Evolutionary conservation across 257 asterid genomes (phyloP), one percentile per base, ranked within the genome.

Genomic region (Haberlea rhodopensis): DNA sequence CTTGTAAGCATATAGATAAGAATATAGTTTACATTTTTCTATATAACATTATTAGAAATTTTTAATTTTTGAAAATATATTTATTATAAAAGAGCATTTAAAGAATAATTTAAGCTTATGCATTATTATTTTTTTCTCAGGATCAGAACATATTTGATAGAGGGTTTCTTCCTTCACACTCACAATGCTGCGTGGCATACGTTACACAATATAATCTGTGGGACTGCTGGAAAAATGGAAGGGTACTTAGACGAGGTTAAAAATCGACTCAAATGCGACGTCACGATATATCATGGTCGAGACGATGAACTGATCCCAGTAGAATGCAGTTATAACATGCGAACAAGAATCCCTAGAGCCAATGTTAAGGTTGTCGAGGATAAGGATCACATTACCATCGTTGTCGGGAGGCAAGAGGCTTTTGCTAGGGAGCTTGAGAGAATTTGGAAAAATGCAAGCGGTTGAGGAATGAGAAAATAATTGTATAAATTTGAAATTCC

Each of bases 101-200:
- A n/a, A n/a, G n/a, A n/a, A n/a, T n/a, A n/a, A n/a, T n/a, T n/a
- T n/a, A n/a, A n/a, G n/a, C n/a, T n/a, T n/a, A n/a, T n/a, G n/a
- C n/a, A n/a, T n/a, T n/a, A n/a, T n/a, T n/a, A n/a, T 8, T n/a
- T 53, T 37, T 16, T 64, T 57, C 57, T 5, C 84, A 92, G 99
- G 85, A 69, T 92, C 19, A 80, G 85, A 52, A 89, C 91, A n/a
- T 92, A 87, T 66, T 73, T 92, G 85, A 78, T 92, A 37, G 99
- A 92, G 56, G 92, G 96, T 18, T 92, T 92, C 68, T 89, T 86
- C 76, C 79, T 85, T 18, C 99, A 92, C 80, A 89, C 99, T 0
- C 99, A 92, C 78, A 90, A 87, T 29, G 88, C 99, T 0, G 96
- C 97, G 13, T 92, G 99, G 99, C 99, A 92, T 29, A 92, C 99